phyloP scores from a whole-genome alignment of 2,329 filamentous ascomycete species.

The Xylaria sp. region DNA sequence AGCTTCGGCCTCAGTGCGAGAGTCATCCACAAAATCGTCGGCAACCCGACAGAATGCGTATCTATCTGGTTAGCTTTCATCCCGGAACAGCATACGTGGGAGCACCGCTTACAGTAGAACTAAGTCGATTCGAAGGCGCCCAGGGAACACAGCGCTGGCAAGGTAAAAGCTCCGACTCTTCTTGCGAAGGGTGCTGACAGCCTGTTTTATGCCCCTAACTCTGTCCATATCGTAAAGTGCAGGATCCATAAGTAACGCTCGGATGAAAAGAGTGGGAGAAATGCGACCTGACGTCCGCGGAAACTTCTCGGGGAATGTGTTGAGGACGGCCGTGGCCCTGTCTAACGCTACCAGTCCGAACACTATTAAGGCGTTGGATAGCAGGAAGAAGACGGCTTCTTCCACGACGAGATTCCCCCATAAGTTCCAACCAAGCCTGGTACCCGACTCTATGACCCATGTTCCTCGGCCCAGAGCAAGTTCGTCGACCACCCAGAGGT shows the following conservation, averaged over 20 bases:
- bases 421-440: conserved; percentile 58
- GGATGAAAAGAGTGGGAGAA: conserved; percentile 45
- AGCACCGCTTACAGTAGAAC: conserved; percentile 50
- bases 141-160: conserved; percentile 63
- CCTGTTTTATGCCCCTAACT: conserved; percentile 53
- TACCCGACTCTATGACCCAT: conserved; percentile 64
- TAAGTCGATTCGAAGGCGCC: conserved; percentile 61
- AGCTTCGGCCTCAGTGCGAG: conserved; percentile 47
- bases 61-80: conserved; percentile 30
- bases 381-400: conserved; percentile 68
- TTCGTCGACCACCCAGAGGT: conserved; percentile 69
- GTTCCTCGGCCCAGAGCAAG: conserved; percentile 62
- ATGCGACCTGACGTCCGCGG: conserved; percentile 44
- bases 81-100: background rate
- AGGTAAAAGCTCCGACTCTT: conserved; percentile 73
- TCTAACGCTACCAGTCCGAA: conserved; percentile 66
- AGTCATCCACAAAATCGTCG: conserved; percentile 67
- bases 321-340: conserved; percentile 59
- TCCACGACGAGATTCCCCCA: conserved; percentile 66
- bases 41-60: conserved; percentile 71
- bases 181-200: conserved; percentile 49
- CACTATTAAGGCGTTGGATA: conserved; percentile 64
- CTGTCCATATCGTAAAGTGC: conserved; percentile 52
- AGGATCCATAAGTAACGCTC: conserved; percentile 43
- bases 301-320: conserved; percentile 57